Evolutionary conservation across 225 moss, liverwort and hornwort genomes (phyloP).

Genomic region (Lunularia cruciata): DNA sequence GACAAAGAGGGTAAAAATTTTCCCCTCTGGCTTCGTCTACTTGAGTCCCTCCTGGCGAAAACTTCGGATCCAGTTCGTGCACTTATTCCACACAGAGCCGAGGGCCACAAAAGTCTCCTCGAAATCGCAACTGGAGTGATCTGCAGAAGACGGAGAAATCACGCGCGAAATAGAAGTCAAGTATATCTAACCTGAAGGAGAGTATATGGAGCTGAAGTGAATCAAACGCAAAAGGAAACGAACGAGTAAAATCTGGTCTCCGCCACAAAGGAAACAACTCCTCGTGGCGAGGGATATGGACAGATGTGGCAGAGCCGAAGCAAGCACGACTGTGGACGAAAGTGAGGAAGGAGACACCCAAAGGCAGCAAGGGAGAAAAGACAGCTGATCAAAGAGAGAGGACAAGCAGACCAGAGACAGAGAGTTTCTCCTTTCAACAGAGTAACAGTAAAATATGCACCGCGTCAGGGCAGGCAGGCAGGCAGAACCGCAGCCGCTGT

Average conservation of each 20-base stretch:
- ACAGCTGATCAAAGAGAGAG: neutral
- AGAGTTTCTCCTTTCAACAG: conserved; percentile 4
- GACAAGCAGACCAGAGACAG: neutral
- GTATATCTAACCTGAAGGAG: neutral
- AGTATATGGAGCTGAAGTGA: neutral
- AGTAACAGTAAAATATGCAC: neutral
- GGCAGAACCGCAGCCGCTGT: neutral
- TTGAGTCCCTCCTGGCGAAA: neutral
- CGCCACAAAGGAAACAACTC: neutral
- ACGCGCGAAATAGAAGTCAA: neutral
- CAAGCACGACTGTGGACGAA: neutral
- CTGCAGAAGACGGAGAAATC: neutral
- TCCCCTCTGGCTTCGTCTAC: neutral
- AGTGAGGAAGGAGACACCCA: neutral
- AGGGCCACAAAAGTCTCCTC: neutral
- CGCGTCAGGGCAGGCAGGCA: neutral
- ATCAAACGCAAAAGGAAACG: neutral
- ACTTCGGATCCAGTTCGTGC: neutral
- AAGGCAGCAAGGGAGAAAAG: neutral
- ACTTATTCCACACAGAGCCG: neutral
- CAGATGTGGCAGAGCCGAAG: neutral
- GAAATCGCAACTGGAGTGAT: neutral
- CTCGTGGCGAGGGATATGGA: neutral
- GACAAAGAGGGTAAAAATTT: too few species aligned
- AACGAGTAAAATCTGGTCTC: neutral